Conservation (phyloP, 1,284 basidiomycete species). For the Puccinia hordei region DNA sequence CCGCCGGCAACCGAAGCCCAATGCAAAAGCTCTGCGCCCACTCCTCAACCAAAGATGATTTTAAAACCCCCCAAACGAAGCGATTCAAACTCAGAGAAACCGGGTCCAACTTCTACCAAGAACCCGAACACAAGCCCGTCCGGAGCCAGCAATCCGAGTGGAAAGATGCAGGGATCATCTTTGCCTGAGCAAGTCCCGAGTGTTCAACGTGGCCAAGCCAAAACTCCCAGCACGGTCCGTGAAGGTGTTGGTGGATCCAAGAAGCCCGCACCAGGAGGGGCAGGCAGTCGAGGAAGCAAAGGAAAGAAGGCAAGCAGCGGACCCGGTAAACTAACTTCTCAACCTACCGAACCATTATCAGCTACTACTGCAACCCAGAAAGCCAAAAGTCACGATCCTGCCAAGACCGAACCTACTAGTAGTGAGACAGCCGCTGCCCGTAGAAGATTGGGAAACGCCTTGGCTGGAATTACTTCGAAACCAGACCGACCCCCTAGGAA, state of each 20-base stretch:
- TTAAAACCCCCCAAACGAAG: not conserved
- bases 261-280: slow-evolving; percentile 8
- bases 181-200: not conserved
- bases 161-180: not conserved
- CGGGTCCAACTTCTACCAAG: not conserved
- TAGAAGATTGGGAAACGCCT: slow-evolving; percentile 37
- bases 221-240: not conserved
- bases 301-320: not conserved
- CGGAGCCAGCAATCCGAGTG: not conserved
- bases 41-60: slow-evolving; percentile 1
- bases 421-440: slow-evolving; percentile 29
- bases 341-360: slow-evolving; percentile 4
- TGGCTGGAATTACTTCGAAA: slow-evolving; percentile 28
- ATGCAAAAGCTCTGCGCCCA: not conserved
- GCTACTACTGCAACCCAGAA: not conserved
- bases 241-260: not conserved
- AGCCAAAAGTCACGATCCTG: not conserved
- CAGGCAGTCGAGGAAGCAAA: slow-evolving; percentile 10
- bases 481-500: slow-evolving; percentile 5
- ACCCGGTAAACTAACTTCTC: not conserved
- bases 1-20: not conserved
- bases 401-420: not conserved
- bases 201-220: not conserved
- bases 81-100: not conserved
- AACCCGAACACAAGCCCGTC: not conserved